Base-by-base conservation (phyloP, 495 filamentous ascomycete genomes). In the Podospora didyma region DNA sequence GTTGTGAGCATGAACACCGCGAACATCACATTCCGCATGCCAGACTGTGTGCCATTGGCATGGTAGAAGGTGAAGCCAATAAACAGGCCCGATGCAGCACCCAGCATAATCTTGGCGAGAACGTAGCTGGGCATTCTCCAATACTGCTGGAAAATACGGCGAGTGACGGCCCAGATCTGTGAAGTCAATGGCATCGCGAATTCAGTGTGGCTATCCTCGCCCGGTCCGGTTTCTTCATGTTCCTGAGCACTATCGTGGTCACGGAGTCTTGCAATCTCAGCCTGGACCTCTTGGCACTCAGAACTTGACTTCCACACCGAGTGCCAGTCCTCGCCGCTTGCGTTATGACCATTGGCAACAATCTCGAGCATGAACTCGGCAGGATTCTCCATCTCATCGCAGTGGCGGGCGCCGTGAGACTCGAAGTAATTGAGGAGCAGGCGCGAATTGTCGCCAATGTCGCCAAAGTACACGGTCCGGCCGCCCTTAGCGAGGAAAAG, bases 281-380 rank as follows among this genome's bases (percentile, higher is more conserved):
- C 87, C 28, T 79, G 76, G 23, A 89, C 82, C 0, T 60, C 76
- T 53, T 75, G 61, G 59, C 78, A 82, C 63, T 92, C 87, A 2
- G 79, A 69, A 57, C 82, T 86, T 9, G 84, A 75, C 46, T 82
- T 82, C 92, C 92, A 96, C 10, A 85, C 79, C 28, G 85, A 75
- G 34, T 82, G 80, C 92, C 92, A 96, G 60, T 96, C 89, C 53
- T 85, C 80, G 41, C 86, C 80, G 17, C 82, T 57, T 59, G 48
- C 41, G 62, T 66, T 67, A 31, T 53, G 44, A 34, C 86, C 87
- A 74, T 79, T 68, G 49, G 88, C 90, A 62, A 90, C 90, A 24
- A 89, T 83, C 65, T 92, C 88, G 41, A 95, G 78, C 87, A 95
- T 92, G 83, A 86, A 96, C 72, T 96, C 90, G 3, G 90, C 90